These are phyloP conservation scores for Eucommia ulmoides DNA, from an alignment of 257 asterid genomes.

Conservation along the genomic window DNA sequence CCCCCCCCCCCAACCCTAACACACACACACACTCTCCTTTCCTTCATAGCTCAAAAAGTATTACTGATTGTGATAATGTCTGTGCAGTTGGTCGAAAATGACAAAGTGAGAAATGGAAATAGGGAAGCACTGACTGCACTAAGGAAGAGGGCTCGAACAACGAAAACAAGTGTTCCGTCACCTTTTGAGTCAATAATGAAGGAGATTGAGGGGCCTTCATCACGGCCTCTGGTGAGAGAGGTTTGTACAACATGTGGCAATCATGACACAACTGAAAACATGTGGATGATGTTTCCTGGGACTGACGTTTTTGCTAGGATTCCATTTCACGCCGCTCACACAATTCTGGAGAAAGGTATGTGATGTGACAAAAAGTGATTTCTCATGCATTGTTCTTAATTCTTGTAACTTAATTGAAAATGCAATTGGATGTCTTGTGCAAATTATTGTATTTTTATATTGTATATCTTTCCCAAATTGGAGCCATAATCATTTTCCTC, in stretches of 20 bases:
- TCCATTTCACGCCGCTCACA: constrained; percentile 95
- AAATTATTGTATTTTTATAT: neutral
- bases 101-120: constrained; percentile 66
- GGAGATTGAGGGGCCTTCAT: constrained; percentile 32
- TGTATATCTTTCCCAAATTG: neutral
- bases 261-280: constrained; percentile 65
- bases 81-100: constrained; percentile 72
- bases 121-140: constrained; percentile 82
- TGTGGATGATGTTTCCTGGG: constrained; percentile 75
- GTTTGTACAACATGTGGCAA: constrained; percentile 76
- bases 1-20: no score
- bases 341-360: constrained; percentile 75
- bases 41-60: neutral
- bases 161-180: constrained; percentile 49
- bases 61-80: constrained; percentile 1
- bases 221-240: constrained; percentile 71
- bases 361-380: constrained; percentile 41
- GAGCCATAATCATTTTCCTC: neutral
- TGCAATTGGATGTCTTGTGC: neutral
- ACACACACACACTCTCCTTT: no score
- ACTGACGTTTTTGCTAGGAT: constrained; percentile 51
- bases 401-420: no score
- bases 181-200: constrained; percentile 85
- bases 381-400: neutral
- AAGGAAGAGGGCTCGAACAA: constrained; percentile 68